A percentile compares a stretch with the other conserved stretches of the same genome.
Evolutionary conservation across 2,329 filamentous ascomycete genomes (phyloP).

Genomic region (Trichoderma afroharzianum): DNA sequence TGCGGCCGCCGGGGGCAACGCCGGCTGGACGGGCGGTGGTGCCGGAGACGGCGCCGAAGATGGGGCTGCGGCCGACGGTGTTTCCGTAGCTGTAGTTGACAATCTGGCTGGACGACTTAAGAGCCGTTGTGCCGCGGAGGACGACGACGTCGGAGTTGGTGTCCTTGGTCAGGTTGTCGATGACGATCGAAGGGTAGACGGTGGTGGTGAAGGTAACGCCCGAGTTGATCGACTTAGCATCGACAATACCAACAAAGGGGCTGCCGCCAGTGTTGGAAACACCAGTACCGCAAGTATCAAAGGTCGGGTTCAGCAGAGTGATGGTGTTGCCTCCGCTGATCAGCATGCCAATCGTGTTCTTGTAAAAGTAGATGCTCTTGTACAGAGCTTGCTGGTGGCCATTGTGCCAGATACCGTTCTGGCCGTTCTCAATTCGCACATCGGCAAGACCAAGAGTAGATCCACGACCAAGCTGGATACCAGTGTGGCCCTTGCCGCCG

Average conservation of each 20-base stretch:
- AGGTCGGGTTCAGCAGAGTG: slow-evolving; percentile 38
- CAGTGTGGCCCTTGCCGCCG: slow-evolving; percentile 38
- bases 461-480: slow-evolving; percentile 40
- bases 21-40: slow-evolving; percentile 31
- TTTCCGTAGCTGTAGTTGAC: slow-evolving; percentile 42
- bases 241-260: slow-evolving; percentile 40
- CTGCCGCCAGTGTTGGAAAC: slow-evolving; percentile 34
- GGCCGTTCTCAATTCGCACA: slow-evolving; percentile 38
- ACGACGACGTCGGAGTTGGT: slow-evolving; percentile 35
- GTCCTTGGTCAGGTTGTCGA: slow-evolving; percentile 43
- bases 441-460: slow-evolving; percentile 41
- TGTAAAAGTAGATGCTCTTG: slow-evolving; percentile 42
- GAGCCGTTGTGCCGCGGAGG: slow-evolving; percentile 29
- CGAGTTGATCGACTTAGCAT: slow-evolving; percentile 40
- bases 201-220: slow-evolving; percentile 38
- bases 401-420: slow-evolving; percentile 42
- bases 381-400: slow-evolving; percentile 43
- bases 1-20: slow-evolving; percentile 35
- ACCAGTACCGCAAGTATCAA: slow-evolving; percentile 37
- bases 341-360: slow-evolving; percentile 36
- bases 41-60: slow-evolving; percentile 34
- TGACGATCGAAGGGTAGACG: slow-evolving; percentile 38
- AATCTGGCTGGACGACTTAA: slow-evolving; percentile 32
- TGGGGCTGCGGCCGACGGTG: slow-evolving; percentile 38
- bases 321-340: slow-evolving; percentile 36